These are phyloP conservation scores for Tricholoma matsutake DNA, from an alignment of 768 basidiomycete species.

Conservation along the genomic window DNA sequence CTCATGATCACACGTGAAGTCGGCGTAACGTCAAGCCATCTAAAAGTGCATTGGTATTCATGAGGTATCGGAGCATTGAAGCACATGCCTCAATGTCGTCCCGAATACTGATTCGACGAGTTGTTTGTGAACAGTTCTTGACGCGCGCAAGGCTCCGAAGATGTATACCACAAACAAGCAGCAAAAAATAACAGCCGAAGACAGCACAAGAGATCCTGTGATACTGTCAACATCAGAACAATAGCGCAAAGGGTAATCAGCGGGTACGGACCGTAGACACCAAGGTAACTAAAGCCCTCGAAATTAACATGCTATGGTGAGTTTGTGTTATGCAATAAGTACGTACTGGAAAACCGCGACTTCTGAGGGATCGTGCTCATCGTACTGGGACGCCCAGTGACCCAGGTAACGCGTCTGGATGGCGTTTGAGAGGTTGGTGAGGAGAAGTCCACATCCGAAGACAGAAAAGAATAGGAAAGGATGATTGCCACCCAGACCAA, in stretches of 20 bases:
- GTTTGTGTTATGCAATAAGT: too few species aligned
- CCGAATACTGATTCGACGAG: slow-evolving; percentile 53
- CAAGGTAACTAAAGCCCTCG: slow-evolving; percentile 56
- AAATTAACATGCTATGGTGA: too few species aligned
- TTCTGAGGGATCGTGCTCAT: slow-evolving; percentile 26
- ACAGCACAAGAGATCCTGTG: slow-evolving; percentile 30
- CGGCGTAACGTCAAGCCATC: slow-evolving; percentile 50
- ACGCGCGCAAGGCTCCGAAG: slow-evolving; percentile 49
- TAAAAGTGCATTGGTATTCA: too few species aligned
- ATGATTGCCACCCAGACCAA: slow-evolving; percentile 34
- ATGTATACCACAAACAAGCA: slow-evolving; percentile 38
- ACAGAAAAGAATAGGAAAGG: slow-evolving; percentile 31
- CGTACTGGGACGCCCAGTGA: slow-evolving; percentile 43
- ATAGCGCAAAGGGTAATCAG: too few species aligned
- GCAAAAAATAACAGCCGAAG: slow-evolving; percentile 29
- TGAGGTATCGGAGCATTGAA: too few species aligned
- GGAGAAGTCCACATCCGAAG: slow-evolving; percentile 21
- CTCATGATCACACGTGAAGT: slow-evolving; percentile 56
- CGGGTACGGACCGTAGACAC: slow-evolving; percentile 28
- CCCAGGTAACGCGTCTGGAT: slow-evolving; percentile 43
- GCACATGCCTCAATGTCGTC: slow-evolving; percentile 58
- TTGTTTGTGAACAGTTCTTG: slow-evolving; percentile 46
- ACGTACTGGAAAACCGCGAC: slow-evolving; percentile 37
- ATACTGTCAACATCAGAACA: too few species aligned
- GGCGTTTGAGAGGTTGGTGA: slow-evolving; percentile 21